Conservation (phyloP, 1,284 basidiomycete species). For the Schizophyllum amplum region DNA sequence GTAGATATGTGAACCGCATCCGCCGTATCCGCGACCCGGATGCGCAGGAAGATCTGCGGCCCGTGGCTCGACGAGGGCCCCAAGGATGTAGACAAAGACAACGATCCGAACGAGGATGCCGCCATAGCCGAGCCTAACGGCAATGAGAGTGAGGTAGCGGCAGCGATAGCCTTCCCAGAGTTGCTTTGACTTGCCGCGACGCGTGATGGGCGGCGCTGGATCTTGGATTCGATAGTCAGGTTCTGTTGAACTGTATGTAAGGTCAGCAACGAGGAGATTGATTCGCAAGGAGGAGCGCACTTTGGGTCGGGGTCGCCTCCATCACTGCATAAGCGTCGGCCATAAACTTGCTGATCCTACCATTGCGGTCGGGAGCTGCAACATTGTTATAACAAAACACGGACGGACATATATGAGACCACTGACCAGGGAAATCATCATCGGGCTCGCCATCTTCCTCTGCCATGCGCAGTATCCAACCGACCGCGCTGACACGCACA, state of each 20-base stretch:
- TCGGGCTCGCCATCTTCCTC: slow-evolving; percentile 98
- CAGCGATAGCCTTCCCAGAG: slow-evolving; percentile 23
- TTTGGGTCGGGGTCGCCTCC: slow-evolving; percentile 67
- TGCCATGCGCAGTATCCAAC: slow-evolving; percentile 93
- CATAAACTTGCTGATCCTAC: slow-evolving; percentile 83
- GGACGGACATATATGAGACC: slow-evolving; percentile 16
- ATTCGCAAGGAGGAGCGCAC: slow-evolving; percentile 33
- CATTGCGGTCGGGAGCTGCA: slow-evolving; percentile 84
- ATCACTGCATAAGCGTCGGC: slow-evolving; percentile 88
- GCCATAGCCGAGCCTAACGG: slow-evolving; percentile 21
- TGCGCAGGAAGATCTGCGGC: slow-evolving; percentile 73
- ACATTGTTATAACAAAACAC: slow-evolving; percentile 6
- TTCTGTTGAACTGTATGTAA: slow-evolving; percentile 71
- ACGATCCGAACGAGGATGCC: slow-evolving; percentile 30
- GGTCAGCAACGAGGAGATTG: slow-evolving; percentile 2
- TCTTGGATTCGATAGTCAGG: slow-evolving; percentile 64
- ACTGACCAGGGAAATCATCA: slow-evolving; percentile 89
- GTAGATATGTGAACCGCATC: slow-evolving; percentile 80
- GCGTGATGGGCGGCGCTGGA: slow-evolving; percentile 69
- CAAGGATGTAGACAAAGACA: slow-evolving; percentile 53
- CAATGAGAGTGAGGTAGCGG: slow-evolving; percentile 16
- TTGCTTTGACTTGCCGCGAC: slow-evolving; percentile 54
- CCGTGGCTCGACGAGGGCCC: slow-evolving; percentile 64
- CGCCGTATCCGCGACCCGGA: slow-evolving; percentile 69
- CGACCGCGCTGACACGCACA: slow-evolving; percentile 64